These are phyloP conservation scores for Cladosporium phlei DNA, from an alignment of 2,329 filamentous ascomycete genomes.

Conservation along the genomic window DNA sequence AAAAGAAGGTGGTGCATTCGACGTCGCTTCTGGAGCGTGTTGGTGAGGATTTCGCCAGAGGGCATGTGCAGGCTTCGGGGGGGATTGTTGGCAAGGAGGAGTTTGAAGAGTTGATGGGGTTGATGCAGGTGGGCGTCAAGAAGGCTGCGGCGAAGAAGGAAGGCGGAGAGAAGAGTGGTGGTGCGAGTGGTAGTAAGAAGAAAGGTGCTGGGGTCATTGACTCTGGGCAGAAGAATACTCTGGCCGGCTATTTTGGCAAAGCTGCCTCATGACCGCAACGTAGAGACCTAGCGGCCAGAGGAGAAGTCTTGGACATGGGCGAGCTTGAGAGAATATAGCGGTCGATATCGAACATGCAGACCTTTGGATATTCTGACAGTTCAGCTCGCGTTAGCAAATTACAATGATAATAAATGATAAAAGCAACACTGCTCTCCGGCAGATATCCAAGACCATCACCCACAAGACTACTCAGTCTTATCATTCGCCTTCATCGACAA, in stretches of 20 bases:
- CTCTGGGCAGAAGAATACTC: conserved; percentile 47
- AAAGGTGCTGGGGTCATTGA: conserved; percentile 32
- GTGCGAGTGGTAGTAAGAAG: conserved; percentile 22
- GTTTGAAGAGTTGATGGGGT: conserved; percentile 60
- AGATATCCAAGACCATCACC: no score
- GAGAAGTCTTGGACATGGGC: background rate
- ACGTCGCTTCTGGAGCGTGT: conserved; percentile 44
- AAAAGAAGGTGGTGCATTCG: no score
- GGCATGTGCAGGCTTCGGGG: conserved; percentile 64
- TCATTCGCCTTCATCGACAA: background rate
- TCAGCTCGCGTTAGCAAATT: no score
- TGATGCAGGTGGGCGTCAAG: conserved; percentile 57
- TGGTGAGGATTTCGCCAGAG: conserved; percentile 60
- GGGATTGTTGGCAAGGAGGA: conserved; percentile 57
- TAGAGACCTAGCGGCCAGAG: no score
- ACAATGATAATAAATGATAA: no score
- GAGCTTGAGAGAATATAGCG: no score
- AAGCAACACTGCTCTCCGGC: no score
- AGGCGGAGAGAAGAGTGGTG: conserved; percentile 25
- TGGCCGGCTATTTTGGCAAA: conserved; percentile 53
- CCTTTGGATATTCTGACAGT: no score
- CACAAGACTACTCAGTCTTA: background rate
- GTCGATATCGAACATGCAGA: no score
- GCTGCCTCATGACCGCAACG: no score
- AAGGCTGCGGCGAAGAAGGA: conserved; percentile 36